phyloP scores from a whole-genome alignment of 768 basidiomycete species.

The Mycena rebaudengoi region DNA sequence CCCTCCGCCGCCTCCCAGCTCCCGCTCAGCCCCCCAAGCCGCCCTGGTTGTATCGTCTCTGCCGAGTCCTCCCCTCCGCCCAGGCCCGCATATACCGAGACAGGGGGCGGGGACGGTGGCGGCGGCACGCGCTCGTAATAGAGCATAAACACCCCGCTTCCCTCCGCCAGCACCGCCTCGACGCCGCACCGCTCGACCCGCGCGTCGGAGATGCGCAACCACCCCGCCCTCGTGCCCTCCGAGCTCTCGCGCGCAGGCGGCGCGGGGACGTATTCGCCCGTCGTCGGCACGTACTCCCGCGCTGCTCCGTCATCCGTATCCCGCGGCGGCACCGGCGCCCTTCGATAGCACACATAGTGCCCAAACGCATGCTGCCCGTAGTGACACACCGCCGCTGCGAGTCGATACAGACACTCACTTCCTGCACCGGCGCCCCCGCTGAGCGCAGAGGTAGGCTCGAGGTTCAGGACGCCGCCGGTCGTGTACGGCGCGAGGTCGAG shows the following conservation, averaged over 20 bases:
- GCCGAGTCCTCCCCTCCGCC: slow-evolving; percentile 7
- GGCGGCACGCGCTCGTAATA: slow-evolving; percentile 81
- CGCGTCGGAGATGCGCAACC: slow-evolving; percentile 92
- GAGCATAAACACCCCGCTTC: slow-evolving; percentile 86
- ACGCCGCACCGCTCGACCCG: slow-evolving; percentile 79
- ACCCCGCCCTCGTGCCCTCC: slow-evolving; percentile 64
- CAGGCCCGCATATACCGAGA: not conserved
- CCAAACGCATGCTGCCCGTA: slow-evolving; percentile 93
- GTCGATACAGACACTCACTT: slow-evolving; percentile 78
- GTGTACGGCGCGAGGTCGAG: slow-evolving; percentile 91
- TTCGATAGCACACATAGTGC: slow-evolving; percentile 92
- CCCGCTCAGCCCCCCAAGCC: not conserved
- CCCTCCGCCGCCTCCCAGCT: not conserved
- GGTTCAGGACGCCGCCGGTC: slow-evolving; percentile 81
- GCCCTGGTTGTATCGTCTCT: slow-evolving; percentile 14
- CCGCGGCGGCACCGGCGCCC: slow-evolving; percentile 70
- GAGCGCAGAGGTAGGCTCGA: slow-evolving; percentile 68
- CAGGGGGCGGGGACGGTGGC: not conserved
- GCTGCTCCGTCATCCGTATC: slow-evolving; percentile 24
- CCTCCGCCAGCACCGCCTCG: slow-evolving; percentile 77
- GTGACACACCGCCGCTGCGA: slow-evolving; percentile 89
- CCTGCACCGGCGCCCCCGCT: slow-evolving; percentile 43
- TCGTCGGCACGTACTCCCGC: slow-evolving; percentile 43
- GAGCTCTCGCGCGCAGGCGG: slow-evolving; percentile 32
- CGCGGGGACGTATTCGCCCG: slow-evolving; percentile 33